Evolutionary conservation across 2,329 filamentous ascomycete species (phyloP), one percentile per base, ranked within the genome.

Genomic region (Ascochyta lentis): DNA sequence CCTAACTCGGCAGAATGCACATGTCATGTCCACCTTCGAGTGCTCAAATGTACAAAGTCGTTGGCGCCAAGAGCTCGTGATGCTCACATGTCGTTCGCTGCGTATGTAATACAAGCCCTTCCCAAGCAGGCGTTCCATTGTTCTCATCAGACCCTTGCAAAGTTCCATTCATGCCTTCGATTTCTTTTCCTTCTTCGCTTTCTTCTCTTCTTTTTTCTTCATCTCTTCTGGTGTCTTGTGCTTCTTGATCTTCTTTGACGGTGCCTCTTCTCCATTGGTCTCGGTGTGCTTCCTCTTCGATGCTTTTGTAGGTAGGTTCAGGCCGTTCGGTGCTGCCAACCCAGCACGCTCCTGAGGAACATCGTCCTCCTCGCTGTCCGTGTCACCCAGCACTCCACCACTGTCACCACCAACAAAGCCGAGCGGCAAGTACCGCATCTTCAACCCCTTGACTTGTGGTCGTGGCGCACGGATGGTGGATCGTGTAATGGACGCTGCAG

Each of bases 391-490:
- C 16, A 55, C 76, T 24, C 76, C 81, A 27, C 71, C 72, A 27
- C 76, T 75, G 24, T 79, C 79, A 10, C 66, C 55, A 4, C 80
- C 80, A 4, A 50, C 48, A 60, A 81, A 81, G 13, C 89, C 89
- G 40, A 89, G 83, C 1, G 89, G 89, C 49, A 83, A 82, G 73
- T 84, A 92, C 31, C 89, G 84, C 74, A 87, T 83, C 66, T 83
- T 86, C 49, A 93, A 77, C 6, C 86, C 88, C 65, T 83, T 81
- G 1, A 90, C 89, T 71, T 92, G 90, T 41, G 84, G 79, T 56
- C 87, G 84, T 44, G 85, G 79, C 1, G 81, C 72, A 56, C 79
- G 84, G 53, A 82, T 78, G 4, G 82, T 76, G 3, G 81, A 77
- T 43, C 80, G 78, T 22, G 78, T 80, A 23, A 78, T 74, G 53